Evolutionary conservation across 2,329 filamentous ascomycete genomes (phyloP), one percentile per base, ranked within the genome.

Genomic region (Capronia epimyces): DNA sequence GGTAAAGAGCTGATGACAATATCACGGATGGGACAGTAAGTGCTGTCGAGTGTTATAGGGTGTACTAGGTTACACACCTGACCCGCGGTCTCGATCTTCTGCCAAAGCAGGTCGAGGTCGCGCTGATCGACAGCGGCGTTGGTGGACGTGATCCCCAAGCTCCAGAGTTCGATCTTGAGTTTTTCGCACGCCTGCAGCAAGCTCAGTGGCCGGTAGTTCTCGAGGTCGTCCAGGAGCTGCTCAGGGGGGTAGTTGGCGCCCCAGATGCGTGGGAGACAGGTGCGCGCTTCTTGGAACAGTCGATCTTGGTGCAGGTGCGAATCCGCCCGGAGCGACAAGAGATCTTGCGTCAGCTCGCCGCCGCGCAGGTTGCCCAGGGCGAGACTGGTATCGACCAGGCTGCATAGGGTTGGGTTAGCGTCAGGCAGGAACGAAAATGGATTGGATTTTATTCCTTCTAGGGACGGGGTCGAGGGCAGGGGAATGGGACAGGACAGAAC

Each of bases 211-310:
- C 67, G 59, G 51, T 69, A 66, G 22, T 69, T 69, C 48, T 69
- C 67, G 20, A 68, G 66, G 27, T 69, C 66, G 44, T 69, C 67
- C n/a, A 67, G 53, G 1, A 68, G 62, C 49, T 69, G 62, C 15
- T 63, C 59, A n/a, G 66, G 64, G 0, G 67, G 67, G 43, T 69
- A 69, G 22, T 65, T 63, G 13, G 65, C 57, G 1, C 65, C 66
- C 65, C 65, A 69, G 37, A 67, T 65, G 64, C 65, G 41, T 61
- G 65, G 49, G 66, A 61, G 4, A 67, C 60, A 49, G 60, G 63
- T 47, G 67, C 67, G 6, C 64, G 67, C 39, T 65, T 61, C 2
- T 67, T 43, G 10, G 64, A 63, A 7, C 60, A 65, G 55, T 3
- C 65, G 62, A 34, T 66, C 66, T 36, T 68, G 37, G 10, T 31